Evolutionary conservation across 176 grass and related monocot genomes (phyloP).

Genomic region (Oryza nivara): DNA sequence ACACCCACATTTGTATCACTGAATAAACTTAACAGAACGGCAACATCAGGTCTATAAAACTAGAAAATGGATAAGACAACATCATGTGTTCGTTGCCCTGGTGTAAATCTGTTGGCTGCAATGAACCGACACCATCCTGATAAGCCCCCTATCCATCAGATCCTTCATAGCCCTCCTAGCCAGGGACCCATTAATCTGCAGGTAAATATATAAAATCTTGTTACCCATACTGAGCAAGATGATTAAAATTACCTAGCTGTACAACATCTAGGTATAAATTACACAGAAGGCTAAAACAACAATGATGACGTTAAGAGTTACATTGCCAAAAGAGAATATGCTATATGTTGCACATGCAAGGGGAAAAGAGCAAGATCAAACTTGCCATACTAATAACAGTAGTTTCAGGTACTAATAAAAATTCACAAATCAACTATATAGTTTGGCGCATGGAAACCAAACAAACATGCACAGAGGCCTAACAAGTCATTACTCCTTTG

Average conservation of each 20-base stretch:
- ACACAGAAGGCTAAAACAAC: background rate
- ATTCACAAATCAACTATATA: background rate
- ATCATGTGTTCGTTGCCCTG: conserved; percentile 61
- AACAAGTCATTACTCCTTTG: background rate
- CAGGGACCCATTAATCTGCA: conserved; percentile 54
- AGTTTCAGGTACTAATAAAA: background rate
- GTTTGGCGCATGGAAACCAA: background rate
- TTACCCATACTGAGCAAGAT: background rate
- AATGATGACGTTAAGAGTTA: background rate
- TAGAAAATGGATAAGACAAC: background rate
- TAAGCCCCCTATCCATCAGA: conserved; percentile 45
- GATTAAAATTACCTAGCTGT: background rate
- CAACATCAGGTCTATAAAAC: conserved; percentile 3
- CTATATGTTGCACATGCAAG: too few relatives aligned
- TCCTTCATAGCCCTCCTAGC: conserved; percentile 63
- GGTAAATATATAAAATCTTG: background rate
- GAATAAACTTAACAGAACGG: conserved; percentile 4
- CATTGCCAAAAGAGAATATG: too few relatives aligned
- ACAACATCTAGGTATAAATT: background rate
- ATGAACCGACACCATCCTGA: conserved; percentile 56
- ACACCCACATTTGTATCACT: background rate
- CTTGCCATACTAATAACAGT: background rate
- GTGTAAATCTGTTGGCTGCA: conserved; percentile 68
- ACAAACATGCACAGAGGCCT: background rate
- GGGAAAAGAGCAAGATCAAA: background rate